Evolutionary conservation across 352 stramenopile genomes (phyloP), one percentile per base, ranked within the genome.

Genomic region (Globisporangium apiculatum): DNA sequence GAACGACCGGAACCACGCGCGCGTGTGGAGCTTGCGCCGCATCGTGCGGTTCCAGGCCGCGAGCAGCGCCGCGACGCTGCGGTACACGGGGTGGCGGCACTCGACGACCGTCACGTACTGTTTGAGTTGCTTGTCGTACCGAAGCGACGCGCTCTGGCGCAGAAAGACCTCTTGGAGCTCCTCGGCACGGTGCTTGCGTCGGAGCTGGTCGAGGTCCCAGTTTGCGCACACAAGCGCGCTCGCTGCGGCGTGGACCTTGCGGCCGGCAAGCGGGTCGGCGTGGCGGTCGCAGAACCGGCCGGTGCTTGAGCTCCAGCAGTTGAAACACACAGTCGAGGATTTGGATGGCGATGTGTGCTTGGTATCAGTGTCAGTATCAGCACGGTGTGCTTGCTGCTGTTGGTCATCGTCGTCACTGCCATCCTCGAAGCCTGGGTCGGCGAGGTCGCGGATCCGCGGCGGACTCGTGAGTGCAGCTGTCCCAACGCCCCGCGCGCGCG

Each of bases 151-250:
- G 14, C 77, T 91, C 37, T 90, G 75, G 54, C 93, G 89, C 70
- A 90, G 83, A 40, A 97, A 97, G 14, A 98, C 75, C 62, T 98
- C 89, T 59, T 97, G 90, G 48, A 97, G 96, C 67, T 97, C 88
- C 58, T 97, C 88, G 1, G 87, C 76, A 8, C 88, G 78, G 50
- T 95, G 93, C 61, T 93, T 92, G 31, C 85, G 76, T 6, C 82
- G 71, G 7, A 97, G 58, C 41, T 95, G 88, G 40, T 93, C 86
- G 3, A 97, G 69, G 53, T 97, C 81, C 90, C 89, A 97, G 65
- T 97, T 97, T 7, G 80, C 78, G 63, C 92, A 98, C 83, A 97
- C 93, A 52, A 97, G 69, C 18, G 78, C 79, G 52, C 79, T 96
- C 50, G 95, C 83, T 45, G 73, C 65, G 35, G 68, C 57, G 36